Evolutionary conservation across 2,329 filamentous ascomycete species (phyloP).

Genomic region (Epichloe scottii): DNA sequence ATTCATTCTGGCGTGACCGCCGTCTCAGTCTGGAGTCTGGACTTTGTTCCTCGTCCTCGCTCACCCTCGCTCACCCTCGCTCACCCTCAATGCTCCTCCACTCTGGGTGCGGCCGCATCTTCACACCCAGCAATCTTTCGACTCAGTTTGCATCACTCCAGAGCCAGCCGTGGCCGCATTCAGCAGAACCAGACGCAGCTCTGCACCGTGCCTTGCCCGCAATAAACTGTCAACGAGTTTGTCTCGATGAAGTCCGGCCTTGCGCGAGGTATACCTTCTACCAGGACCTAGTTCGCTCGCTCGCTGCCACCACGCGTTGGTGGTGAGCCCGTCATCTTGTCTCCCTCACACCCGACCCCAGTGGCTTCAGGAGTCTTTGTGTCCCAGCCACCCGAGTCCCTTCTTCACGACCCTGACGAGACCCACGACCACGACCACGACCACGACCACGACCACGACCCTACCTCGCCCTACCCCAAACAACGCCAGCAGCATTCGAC

Average conservation of each 20-base stretch:
- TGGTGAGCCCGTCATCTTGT: conserved; percentile 36
- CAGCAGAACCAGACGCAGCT: not conserved
- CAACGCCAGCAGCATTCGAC: conserved; percentile 27
- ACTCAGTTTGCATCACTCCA: not conserved
- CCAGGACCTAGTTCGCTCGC: not conserved
- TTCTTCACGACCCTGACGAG: conserved; percentile 43
- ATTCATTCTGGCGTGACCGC: conserved; percentile 20
- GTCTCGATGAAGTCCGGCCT: not conserved
- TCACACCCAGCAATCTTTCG: conserved; percentile 1
- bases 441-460: conserved; percentile 35
- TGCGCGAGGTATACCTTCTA: not conserved
- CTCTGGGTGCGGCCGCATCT: not conserved
- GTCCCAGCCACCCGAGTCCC: conserved; percentile 28
- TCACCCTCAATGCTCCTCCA: not conserved
- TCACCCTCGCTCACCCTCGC: too few species aligned
- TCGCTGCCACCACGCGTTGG: conserved; percentile 22
- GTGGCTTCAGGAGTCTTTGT: conserved; percentile 30
- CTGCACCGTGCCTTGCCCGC: not conserved
- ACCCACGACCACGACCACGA: conserved; percentile 39
- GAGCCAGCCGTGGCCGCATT: not conserved
- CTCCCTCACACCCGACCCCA: conserved; percentile 23
- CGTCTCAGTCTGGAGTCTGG: too few species aligned
- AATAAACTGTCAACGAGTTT: not conserved
- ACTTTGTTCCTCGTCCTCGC: not conserved
- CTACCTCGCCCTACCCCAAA: conserved; percentile 24